Evolutionary conservation across 2,329 filamentous ascomycete species (phyloP), one percentile per base, ranked within the genome.

Genomic region (Fusarium falciforme): DNA sequence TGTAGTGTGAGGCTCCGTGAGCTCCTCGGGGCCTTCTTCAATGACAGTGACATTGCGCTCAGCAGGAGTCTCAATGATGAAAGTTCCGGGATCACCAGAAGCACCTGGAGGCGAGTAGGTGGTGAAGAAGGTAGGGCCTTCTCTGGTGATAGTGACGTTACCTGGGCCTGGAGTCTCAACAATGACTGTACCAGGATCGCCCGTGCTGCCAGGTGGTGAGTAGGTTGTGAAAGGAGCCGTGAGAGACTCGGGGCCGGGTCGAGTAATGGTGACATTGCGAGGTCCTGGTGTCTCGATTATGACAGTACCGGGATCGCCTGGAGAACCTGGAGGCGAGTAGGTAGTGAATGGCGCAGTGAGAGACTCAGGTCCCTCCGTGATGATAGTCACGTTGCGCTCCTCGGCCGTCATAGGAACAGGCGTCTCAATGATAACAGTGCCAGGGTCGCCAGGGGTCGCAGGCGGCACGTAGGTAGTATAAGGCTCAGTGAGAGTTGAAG

Each of bases 221-320:
- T 38, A 40, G 7, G 55, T 59, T 5, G 55, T 59, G 55, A 59
- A 27, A 16, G 55, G 55, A 27, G 55, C 55, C 10, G 55, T 59
- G 8, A 59, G 33, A 2, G 55, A 40, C 22, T 59, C 55, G 8
- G 55, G 33, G 5, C 55, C 55, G 5, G 55, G 22, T 20, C 36
- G 36, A 29, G 71, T 73, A n/a, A 73, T 44, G 5, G 71, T 73
- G 5, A 73, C 71, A 25, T 73, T 73, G n/a, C 71, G 57, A 22
- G 55, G 54, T 27, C 55, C 25, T 3, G 71, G 67, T 4, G 73
- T 61, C 17, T 42, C 71, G 5, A 73, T 44, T 5, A 73, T 57
- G 6, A 73, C 35, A 11, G 71, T 73, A 35, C 71, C 71, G 7
- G 71, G 71, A 6, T 73, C 71, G 6, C 70, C 57, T 20, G 61